phyloP scores from a whole-genome alignment of 2,329 filamentous ascomycete genomes.

The Thelonectria olida region DNA sequence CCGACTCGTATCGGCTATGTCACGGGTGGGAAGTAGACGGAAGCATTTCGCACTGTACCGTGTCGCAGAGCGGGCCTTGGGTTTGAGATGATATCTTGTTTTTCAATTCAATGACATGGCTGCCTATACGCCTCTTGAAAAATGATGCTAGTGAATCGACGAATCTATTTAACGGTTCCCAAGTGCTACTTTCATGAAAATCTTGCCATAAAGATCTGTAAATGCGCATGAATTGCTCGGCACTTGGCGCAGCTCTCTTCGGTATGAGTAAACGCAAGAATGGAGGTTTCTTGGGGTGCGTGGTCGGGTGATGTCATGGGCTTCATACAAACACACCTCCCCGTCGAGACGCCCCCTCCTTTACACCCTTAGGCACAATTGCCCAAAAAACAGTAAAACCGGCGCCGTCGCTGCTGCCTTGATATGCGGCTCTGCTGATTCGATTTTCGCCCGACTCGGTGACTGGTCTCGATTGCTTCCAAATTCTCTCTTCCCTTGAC shows the following conservation, averaged over 20 bases:
- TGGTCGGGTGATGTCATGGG: not conserved
- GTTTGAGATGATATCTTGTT: not conserved
- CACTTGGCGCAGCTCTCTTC: not conserved
- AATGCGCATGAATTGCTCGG: not conserved
- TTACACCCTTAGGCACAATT: not conserved
- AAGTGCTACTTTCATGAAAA: not conserved
- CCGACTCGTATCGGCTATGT: not conserved
- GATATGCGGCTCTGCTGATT: not conserved
- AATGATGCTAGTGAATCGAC: not conserved
- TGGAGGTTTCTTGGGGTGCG: not conserved
- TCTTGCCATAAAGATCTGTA: not conserved
- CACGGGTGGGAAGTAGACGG: not conserved
- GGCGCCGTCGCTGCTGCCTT: not conserved
- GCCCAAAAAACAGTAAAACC: not conserved
- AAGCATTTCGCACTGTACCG: not conserved
- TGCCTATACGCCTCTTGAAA: not conserved
- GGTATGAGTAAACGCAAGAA: not conserved
- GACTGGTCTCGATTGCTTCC: not conserved
- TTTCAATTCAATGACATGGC: not conserved
- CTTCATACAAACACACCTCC: not conserved
- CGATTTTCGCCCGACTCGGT: no score
- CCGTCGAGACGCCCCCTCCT: not conserved
- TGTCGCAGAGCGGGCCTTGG: not conserved
- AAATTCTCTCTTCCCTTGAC: not conserved
- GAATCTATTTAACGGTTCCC: not conserved